phyloP scores from a whole-genome alignment of 1,139 yeast genomes.

The Geotrichum reessii region DNA sequence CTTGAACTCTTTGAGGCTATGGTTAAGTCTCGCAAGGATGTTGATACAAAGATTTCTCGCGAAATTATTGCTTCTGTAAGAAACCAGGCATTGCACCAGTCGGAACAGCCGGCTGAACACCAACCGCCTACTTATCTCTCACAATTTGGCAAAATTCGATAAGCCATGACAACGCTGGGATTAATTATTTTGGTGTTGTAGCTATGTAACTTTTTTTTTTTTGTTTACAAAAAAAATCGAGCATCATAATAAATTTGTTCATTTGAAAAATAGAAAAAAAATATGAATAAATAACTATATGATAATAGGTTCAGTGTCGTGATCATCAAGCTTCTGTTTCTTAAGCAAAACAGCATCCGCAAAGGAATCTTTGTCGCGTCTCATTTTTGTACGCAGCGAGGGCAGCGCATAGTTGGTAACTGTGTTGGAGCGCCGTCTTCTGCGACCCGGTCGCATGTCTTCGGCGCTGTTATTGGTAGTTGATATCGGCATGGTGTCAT shows the following conservation, averaged over 20 bases:
- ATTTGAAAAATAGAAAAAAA: background rate
- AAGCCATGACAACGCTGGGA: background rate
- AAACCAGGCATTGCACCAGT: conserved; percentile 29
- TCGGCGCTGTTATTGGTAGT: background rate
- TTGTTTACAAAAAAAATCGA: too few species aligned
- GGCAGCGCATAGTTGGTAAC: conserved; percentile 64
- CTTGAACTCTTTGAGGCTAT: conserved; percentile 38
- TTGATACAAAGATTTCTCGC: conserved; percentile 34
- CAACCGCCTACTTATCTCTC: conserved; percentile 25
- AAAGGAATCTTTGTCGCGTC: conserved; percentile 50
- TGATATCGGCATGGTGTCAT: conserved; percentile 23
- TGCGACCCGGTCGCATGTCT: background rate
- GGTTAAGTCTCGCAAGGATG: conserved; percentile 36
- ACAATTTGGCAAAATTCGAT: conserved; percentile 20
- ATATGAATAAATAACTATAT: background rate
- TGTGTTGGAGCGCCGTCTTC: conserved; percentile 41
- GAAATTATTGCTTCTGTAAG: conserved; percentile 35
- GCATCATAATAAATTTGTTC: background rate
- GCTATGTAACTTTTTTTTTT: background rate
- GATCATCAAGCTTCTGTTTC: background rate
- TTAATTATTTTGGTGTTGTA: background rate
- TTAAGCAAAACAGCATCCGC: background rate
- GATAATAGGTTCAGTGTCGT: background rate
- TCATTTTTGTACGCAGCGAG: conserved; percentile 60
- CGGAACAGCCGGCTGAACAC: conserved; percentile 25